Evolutionary conservation across 2,329 filamentous ascomycete species (phyloP).

Genomic region (Trichoderma koningiopsis): DNA sequence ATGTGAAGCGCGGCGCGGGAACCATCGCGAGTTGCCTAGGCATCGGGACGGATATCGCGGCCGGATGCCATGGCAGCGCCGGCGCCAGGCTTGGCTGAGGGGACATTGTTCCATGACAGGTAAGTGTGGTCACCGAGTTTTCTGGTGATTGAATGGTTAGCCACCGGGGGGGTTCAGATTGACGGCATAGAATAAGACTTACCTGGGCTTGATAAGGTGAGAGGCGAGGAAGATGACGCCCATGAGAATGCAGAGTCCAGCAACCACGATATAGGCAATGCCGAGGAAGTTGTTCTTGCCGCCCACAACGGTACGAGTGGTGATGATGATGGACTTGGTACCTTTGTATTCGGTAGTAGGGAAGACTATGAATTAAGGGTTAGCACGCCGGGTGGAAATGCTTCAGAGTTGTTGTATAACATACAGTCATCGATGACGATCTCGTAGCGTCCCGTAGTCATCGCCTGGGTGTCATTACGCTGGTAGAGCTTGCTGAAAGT

Average conservation of each 20-base stretch:
- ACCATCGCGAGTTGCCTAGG: constrained; percentile 42
- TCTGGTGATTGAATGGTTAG: constrained; percentile 47
- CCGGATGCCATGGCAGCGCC: constrained; percentile 54
- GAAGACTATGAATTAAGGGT: constrained; percentile 63
- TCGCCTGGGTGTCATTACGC: constrained; percentile 71
- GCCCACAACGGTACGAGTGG: constrained; percentile 88
- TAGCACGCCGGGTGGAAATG: background rate
- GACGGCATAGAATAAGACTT: constrained; percentile 39
- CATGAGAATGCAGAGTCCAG: constrained; percentile 87
- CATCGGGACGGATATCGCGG: constrained; percentile 55
- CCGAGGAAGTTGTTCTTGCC: constrained; percentile 94
- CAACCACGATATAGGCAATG: constrained; percentile 93
- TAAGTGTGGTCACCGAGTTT: constrained; percentile 99
- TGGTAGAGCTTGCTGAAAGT: constrained; percentile 92
- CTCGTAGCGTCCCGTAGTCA: constrained; percentile 73
- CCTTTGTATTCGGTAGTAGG: constrained; percentile 76
- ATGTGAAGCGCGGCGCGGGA: constrained; percentile 31
- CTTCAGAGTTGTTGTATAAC: constrained; percentile 41
- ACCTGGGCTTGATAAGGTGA: constrained; percentile 89
- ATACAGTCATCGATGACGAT: constrained; percentile 77
- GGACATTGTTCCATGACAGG: constrained; percentile 83
- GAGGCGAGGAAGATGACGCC: constrained; percentile 86
- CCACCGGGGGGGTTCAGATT: background rate
- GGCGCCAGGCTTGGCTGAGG: constrained; percentile 47
- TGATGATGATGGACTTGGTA: constrained; percentile 86